These are phyloP conservation scores for Teratosphaeria epicoccoides DNA, from an alignment of 2,329 filamentous ascomycete species.

Conservation along the genomic window DNA sequence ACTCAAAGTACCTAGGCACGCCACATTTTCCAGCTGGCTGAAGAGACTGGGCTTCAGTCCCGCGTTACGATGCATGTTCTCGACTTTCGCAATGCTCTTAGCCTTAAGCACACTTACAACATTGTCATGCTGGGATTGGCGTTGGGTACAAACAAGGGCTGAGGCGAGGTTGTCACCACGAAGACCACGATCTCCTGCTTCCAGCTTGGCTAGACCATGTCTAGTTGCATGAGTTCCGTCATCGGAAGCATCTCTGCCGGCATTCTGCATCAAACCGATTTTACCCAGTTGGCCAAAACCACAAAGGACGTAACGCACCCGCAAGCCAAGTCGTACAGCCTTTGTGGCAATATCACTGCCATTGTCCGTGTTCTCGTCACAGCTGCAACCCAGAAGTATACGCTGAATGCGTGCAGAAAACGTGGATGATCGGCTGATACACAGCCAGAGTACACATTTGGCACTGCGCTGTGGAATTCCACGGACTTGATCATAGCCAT, in stretches of 20 bases:
- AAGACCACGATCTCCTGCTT: background rate
- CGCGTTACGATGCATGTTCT: conserved; percentile 29
- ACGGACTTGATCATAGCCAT: conserved; percentile 6
- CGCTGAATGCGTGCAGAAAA: background rate
- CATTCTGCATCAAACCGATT: conserved; percentile 8
- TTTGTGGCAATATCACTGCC: conserved; percentile 4
- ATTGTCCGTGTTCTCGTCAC: conserved; percentile 7
- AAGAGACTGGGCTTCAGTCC: conserved; percentile 32
- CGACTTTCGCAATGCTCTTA: conserved; percentile 32
- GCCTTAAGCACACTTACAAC: conserved; percentile 34
- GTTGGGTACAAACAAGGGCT: conserved; percentile 3
- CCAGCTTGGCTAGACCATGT: conserved; percentile 5
- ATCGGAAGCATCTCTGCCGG: conserved; percentile 6
- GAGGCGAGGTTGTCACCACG: conserved; percentile 1
- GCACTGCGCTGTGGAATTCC: conserved; percentile 5
- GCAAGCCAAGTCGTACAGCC: conserved; percentile 4
- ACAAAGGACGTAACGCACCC: conserved; percentile 5
- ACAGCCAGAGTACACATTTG: conserved; percentile 1
- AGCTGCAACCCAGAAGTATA: conserved; percentile 5
- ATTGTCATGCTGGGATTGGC: conserved; percentile 16
- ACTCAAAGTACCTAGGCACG: conserved; percentile 32
- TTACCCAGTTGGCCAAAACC: conserved; percentile 4
- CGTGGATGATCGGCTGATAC: background rate
- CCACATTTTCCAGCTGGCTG: conserved; percentile 30
- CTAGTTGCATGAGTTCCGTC: conserved; percentile 5